These are phyloP conservation scores for Talaromyces sp. DNA, from an alignment of 2,329 filamentous ascomycete species.

Conservation along the genomic window DNA sequence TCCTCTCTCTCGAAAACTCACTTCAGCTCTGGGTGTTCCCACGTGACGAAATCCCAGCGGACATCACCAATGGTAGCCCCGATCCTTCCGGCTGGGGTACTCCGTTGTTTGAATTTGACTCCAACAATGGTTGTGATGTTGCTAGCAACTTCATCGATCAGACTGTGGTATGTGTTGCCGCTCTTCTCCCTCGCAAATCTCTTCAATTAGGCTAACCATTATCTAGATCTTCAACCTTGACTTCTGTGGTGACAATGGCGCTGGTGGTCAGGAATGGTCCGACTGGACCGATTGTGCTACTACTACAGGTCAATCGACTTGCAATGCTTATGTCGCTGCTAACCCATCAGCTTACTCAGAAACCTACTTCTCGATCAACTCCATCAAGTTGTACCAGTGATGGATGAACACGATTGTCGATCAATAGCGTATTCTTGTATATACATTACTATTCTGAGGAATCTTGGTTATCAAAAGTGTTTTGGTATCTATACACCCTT, in stretches of 20 bases:
- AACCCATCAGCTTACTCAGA: constrained; percentile 17
- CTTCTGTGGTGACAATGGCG: constrained; percentile 16
- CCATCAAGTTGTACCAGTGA: constrained; percentile 20
- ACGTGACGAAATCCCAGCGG: constrained; percentile 43
- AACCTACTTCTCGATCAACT: constrained; percentile 19
- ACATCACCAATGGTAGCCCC: constrained; percentile 46
- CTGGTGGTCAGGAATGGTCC: constrained; percentile 16
- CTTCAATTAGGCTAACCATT: background rate
- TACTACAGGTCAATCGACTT: constrained; percentile 14
- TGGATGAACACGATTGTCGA: background rate
- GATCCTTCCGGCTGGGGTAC: constrained; percentile 48
- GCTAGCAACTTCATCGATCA: constrained; percentile 42
- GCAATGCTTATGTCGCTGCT: constrained; percentile 19
- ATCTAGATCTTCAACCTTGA: constrained; percentile 19
- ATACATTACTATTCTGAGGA: background rate
- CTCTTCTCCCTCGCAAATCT: background rate
- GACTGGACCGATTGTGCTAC: constrained; percentile 17
- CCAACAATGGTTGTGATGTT: constrained; percentile 42
- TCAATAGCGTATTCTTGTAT: background rate
- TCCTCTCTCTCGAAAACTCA: constrained; percentile 48
- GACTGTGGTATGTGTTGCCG: constrained; percentile 39
- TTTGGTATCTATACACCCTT: background rate
- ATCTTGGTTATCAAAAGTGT: background rate
- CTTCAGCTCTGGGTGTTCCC: constrained; percentile 56
- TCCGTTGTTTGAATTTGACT: constrained; percentile 47